phyloP scores from a whole-genome alignment of 2,329 filamentous ascomycete species.

The Blastomyces silverae region DNA sequence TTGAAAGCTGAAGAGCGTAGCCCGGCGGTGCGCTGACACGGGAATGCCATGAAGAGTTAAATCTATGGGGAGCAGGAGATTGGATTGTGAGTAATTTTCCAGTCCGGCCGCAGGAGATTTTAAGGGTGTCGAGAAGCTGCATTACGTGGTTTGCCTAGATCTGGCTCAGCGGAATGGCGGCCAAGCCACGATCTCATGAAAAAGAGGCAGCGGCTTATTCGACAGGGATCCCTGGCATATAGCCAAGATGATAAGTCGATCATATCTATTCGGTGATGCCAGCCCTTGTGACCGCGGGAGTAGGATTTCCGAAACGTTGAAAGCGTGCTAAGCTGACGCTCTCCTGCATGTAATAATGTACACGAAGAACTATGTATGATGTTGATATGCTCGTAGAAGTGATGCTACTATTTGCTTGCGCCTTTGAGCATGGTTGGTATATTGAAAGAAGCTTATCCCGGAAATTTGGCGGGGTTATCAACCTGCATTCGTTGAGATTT shows the following conservation, averaged over 20 bases:
- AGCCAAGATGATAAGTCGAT: not conserved
- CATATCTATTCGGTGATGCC: not conserved
- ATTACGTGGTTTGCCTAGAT: not conserved
- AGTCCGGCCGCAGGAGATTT: not conserved
- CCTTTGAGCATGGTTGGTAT: no score
- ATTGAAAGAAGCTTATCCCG: not conserved
- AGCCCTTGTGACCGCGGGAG: constrained; percentile 1
- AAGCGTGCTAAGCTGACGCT: not conserved
- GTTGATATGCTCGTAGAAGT: not conserved
- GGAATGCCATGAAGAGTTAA: not conserved
- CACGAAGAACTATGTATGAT: no score
- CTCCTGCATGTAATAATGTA: no score
- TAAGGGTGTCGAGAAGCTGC: not conserved
- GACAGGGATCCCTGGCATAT: constrained; percentile 6
- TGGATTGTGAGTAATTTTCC: not conserved
- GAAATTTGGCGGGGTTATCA: not conserved
- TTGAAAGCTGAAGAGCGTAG: not conserved
- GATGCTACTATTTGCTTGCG: not conserved
- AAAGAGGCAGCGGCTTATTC: constrained; percentile 8
- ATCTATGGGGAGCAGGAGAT: not conserved
- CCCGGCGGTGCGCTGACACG: not conserved
- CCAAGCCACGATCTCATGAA: not conserved
- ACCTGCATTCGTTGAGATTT: not conserved
- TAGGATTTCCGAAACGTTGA: not conserved
- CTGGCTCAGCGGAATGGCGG: not conserved